These are phyloP conservation scores for Neopestalotiopsis rosae DNA, from an alignment of 2,329 filamentous ascomycete species.

Conservation along the genomic window DNA sequence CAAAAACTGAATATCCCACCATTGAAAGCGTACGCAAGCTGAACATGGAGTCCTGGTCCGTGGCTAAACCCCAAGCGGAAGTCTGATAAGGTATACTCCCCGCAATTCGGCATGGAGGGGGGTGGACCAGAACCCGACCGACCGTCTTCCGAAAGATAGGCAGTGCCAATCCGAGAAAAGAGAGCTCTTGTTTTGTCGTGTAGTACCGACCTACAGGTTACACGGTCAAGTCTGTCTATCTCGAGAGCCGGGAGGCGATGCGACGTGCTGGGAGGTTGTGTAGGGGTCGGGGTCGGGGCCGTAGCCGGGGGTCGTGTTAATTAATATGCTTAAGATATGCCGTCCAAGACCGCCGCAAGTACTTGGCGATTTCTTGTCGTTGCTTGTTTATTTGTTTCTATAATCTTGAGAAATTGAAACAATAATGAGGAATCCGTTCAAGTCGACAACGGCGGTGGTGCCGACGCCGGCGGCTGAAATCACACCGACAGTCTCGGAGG, in stretches of 20 bases:
- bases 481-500: neutral
- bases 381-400: neutral
- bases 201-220: too few relatives aligned
- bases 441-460: neutral
- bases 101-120: neutral
- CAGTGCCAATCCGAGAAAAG: neutral
- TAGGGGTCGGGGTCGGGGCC: too few relatives aligned
- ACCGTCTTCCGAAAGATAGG: constrained; percentile 3
- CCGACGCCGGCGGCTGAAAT: neutral
- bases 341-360: neutral
- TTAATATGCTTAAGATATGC: neutral
- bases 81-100: constrained; percentile 13
- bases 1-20: neutral
- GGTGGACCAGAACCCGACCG: neutral
- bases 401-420: neutral
- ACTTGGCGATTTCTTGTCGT: neutral
- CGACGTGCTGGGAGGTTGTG: neutral
- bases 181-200: neutral
- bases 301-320: neutral
- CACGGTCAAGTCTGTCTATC: neutral
- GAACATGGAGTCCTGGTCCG: neutral
- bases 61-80: constrained; percentile 11
- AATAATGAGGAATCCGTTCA: constrained; percentile 11
- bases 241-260: neutral
- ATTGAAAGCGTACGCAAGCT: constrained; percentile 2